These are phyloP conservation scores for Agastache rugosa DNA, from an alignment of 257 asterid genomes.

Conservation along the genomic window DNA sequence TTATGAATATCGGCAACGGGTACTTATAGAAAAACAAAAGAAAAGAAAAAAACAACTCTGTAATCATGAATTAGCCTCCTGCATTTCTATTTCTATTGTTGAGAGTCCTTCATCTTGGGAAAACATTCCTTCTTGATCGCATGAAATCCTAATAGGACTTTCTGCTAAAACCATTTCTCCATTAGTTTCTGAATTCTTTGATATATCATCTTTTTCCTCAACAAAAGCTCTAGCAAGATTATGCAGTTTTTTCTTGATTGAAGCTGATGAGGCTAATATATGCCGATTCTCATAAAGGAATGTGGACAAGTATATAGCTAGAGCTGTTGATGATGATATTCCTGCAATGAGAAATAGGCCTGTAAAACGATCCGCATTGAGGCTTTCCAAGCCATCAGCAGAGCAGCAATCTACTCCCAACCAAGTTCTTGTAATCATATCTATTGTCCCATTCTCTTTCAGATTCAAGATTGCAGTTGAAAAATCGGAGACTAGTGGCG, in stretches of 20 bases:
- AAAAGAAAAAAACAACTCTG: too few relatives aligned
- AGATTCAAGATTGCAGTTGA: slow-evolving; percentile 17
- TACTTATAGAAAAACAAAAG: too few relatives aligned
- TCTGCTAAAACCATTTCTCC: neutral
- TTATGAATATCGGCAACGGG: too few relatives aligned
- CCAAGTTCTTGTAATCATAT: neutral
- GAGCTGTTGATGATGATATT: neutral
- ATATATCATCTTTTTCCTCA: neutral
- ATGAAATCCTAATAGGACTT: neutral
- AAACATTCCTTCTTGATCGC: neutral
- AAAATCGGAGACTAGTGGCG: neutral
- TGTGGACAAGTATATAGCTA: neutral
- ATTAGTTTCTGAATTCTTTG: neutral
- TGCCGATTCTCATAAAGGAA: neutral
- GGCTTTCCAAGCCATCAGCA: neutral
- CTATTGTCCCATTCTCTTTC: neutral
- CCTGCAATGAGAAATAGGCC: slow-evolving; percentile 3
- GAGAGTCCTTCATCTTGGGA: neutral
- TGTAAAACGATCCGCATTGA: neutral
- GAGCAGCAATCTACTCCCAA: neutral
- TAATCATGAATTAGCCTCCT: too few relatives aligned
- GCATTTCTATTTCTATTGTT: neutral
- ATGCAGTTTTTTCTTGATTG: slow-evolving; percentile 9
- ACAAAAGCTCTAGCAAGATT: neutral
- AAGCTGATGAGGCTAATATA: neutral